phyloP scores from a whole-genome alignment of 2,329 filamentous ascomycete species.

The Didymella pinodella region DNA sequence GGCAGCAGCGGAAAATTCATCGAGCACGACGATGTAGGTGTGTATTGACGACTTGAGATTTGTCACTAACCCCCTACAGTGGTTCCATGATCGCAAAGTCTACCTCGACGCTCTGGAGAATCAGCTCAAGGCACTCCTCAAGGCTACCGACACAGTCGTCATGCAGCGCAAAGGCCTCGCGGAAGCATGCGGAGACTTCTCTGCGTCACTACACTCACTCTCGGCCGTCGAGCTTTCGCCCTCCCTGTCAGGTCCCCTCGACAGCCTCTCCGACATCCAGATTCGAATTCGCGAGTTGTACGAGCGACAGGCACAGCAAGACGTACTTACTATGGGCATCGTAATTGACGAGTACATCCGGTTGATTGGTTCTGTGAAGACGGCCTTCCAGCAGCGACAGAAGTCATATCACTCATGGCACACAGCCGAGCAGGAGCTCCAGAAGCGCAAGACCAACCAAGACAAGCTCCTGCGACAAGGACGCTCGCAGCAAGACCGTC shows the following conservation, averaged over 20 bases:
- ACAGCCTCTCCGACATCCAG: conserved; percentile 91
- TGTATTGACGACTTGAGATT: neutral
- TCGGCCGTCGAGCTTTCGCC: conserved; percentile 93
- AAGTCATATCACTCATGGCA: conserved; percentile 98
- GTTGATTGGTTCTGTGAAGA: conserved; percentile 92
- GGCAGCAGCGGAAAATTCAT: conserved; percentile 85
- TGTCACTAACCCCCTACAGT: conserved; percentile 60
- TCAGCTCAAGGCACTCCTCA: conserved; percentile 87
- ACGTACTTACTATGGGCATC: conserved; percentile 93
- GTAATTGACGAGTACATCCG: conserved; percentile 99
- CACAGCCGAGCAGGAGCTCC: conserved; percentile 83
- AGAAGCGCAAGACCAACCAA: conserved; percentile 86
- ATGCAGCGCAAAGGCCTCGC: conserved; percentile 90
- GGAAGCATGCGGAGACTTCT: conserved; percentile 93
- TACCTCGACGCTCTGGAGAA: conserved; percentile 94
- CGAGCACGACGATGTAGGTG: conserved; percentile 90
- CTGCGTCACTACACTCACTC: conserved; percentile 87
- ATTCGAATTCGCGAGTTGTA: conserved; percentile 94
- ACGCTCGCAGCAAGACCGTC: conserved; percentile 91
- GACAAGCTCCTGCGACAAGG: conserved; percentile 96
- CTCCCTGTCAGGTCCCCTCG: conserved; percentile 84
- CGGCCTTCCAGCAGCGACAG: conserved; percentile 88
- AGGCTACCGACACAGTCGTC: conserved; percentile 93
- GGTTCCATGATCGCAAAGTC: conserved; percentile 96
- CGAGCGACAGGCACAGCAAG: conserved; percentile 95